These are phyloP conservation scores for Penicillium simplicissimum DNA, from an alignment of 495 filamentous ascomycete genomes.

Conservation along the genomic window DNA sequence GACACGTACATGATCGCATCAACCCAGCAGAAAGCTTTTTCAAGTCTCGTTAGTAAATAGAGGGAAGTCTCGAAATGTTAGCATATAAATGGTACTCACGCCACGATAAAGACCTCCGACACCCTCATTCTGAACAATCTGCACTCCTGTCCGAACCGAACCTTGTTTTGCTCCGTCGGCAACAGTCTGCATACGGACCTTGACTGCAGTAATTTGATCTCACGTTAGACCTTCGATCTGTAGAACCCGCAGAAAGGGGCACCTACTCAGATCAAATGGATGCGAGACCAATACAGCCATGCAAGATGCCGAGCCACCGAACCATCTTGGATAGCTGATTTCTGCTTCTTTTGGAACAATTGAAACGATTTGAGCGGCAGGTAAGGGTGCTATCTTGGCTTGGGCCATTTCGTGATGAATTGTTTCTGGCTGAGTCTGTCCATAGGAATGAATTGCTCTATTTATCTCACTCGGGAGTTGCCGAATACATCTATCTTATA, in stretches of 20 bases:
- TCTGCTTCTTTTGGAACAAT: neutral
- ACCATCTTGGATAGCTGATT: constrained; percentile 44
- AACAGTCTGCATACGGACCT: constrained; percentile 39
- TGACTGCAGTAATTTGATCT: constrained; percentile 17
- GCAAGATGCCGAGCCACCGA: constrained; percentile 46
- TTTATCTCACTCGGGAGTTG: neutral
- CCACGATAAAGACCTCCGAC: constrained; percentile 37
- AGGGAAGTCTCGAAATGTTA: neutral
- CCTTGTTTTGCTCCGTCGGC: constrained; percentile 29
- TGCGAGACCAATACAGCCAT: constrained; percentile 45
- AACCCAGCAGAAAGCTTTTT: constrained; percentile 30
- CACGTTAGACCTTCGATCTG: neutral
- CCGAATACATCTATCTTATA: neutral
- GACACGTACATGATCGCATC: constrained; percentile 27
- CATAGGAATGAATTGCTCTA: neutral
- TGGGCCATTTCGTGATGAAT: neutral
- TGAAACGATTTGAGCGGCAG: neutral
- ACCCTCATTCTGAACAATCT: constrained; percentile 33
- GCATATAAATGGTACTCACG: constrained; percentile 19
- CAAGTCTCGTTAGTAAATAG: neutral
- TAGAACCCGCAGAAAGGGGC: neutral
- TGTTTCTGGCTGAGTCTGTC: neutral
- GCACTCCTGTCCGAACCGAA: constrained; percentile 34
- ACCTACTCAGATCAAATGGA: constrained; percentile 42
- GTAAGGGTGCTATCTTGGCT: neutral